phyloP scores from a whole-genome alignment of 768 basidiomycete genomes.

The Suillus clintonianus region DNA sequence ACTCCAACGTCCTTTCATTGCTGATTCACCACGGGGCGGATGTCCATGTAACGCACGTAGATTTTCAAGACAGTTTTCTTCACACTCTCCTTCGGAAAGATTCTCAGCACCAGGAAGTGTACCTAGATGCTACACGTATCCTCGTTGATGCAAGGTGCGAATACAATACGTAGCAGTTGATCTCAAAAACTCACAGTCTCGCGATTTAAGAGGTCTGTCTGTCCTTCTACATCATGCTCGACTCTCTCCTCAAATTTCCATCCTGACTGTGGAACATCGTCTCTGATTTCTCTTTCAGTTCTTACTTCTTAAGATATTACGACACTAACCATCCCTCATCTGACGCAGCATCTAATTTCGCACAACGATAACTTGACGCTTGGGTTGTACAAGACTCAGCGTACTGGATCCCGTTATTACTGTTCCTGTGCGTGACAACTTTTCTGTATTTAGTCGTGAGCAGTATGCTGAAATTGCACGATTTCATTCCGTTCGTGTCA shows the following conservation, averaged over 20 bases:
- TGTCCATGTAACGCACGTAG: background rate
- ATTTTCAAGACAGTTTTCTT: background rate
- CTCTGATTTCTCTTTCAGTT: conserved; percentile 51
- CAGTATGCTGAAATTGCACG: too few relatives aligned
- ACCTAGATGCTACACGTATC: conserved; percentile 3
- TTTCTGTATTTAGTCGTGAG: too few relatives aligned
- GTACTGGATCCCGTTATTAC: too few relatives aligned
- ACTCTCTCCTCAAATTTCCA: conserved; percentile 64
- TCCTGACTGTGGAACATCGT: conserved; percentile 49
- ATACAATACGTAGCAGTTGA: conserved; percentile 14
- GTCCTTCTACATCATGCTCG: conserved; percentile 86
- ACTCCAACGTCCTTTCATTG: background rate
- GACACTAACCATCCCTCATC: too few relatives aligned
- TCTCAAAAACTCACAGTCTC: conserved; percentile 43
- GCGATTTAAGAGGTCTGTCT: conserved; percentile 89
- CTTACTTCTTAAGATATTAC: conserved; percentile 36
- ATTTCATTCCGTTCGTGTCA: too few relatives aligned
- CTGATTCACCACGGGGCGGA: background rate
- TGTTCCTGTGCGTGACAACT: too few relatives aligned
- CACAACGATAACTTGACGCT: too few relatives aligned
- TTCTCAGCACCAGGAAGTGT: background rate
- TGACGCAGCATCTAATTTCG: too few relatives aligned
- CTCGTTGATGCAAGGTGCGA: conserved; percentile 12
- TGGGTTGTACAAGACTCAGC: too few relatives aligned
- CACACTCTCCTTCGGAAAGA: background rate